These are phyloP conservation scores for Phytophthora gonapodyides DNA, from an alignment of 352 stramenopile genomes.

Conservation along the genomic window DNA sequence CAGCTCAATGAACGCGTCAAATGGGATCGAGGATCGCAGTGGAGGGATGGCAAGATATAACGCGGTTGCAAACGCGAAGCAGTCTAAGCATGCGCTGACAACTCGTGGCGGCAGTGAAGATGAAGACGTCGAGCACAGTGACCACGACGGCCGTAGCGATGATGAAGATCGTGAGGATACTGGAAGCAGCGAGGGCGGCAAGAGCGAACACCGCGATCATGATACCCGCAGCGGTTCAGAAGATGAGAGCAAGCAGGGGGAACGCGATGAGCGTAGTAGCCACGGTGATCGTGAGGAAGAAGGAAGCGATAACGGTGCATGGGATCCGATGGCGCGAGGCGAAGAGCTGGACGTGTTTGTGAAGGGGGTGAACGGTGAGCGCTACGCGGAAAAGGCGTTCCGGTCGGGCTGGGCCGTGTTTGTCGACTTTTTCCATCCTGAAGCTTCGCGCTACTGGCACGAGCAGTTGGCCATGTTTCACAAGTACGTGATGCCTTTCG, in stretches of 20 bases:
- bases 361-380: conserved; percentile 68
- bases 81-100: not conserved
- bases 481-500: conserved; percentile 62
- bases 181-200: no score
- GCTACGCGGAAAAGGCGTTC: conserved; percentile 70
- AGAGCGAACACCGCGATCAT: no score
- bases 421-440: conserved; percentile 87
- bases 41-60: conserved; percentile 14
- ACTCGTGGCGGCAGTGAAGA: not conserved
- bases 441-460: conserved; percentile 67
- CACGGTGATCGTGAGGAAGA: not conserved
- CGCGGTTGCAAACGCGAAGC: not conserved
- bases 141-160: conserved; percentile 1
- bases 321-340: conserved; percentile 44
- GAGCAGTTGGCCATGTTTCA: conserved; percentile 70
- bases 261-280: not conserved
- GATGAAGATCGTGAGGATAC: not conserved
- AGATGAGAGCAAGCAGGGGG: conserved; percentile 7
- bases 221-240: not conserved
- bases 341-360: conserved; percentile 74
- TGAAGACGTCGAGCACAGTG: not conserved
- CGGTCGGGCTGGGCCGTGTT: conserved; percentile 70
- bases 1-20: conserved; percentile 25
- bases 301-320: conserved; percentile 6
- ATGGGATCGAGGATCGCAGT: not conserved